phyloP scores from a whole-genome alignment of 108 stramenopile species.

The Skeletonema costatum region DNA sequence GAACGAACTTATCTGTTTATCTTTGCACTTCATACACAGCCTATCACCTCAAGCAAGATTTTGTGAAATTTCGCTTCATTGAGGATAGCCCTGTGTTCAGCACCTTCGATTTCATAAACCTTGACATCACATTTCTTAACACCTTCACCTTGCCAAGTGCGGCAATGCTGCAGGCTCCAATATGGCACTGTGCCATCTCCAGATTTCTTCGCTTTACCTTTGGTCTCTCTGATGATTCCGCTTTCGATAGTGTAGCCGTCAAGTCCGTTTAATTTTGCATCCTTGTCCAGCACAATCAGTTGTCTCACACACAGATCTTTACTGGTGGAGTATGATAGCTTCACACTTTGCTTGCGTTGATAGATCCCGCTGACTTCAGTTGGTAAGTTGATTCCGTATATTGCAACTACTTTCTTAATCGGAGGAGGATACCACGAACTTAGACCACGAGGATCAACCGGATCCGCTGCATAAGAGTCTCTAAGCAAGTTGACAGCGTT shows the following conservation, averaged over 20 bases:
- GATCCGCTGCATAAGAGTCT: constrained; percentile 21
- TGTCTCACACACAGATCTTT: constrained; percentile 11
- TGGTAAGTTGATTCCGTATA: constrained; percentile 66
- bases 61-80: constrained; percentile 52
- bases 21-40: not conserved
- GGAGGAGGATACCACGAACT: constrained; percentile 55
- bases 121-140: constrained; percentile 43
- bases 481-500: not conserved
- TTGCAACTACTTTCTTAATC: constrained; percentile 55
- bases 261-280: constrained; percentile 22
- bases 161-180: constrained; percentile 53
- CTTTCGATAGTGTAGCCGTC: constrained; percentile 24
- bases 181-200: constrained; percentile 67
- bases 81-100: constrained; percentile 50
- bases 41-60: constrained; percentile 34
- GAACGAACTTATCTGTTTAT: too few relatives aligned
- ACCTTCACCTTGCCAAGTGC: constrained; percentile 47
- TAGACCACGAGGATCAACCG: constrained; percentile 16
- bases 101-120: constrained; percentile 51
- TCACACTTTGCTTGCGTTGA: constrained; percentile 39
- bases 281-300: constrained; percentile 41
- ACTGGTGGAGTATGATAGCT: constrained; percentile 1
- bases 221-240: constrained; percentile 60
- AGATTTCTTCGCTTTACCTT: constrained; percentile 1
- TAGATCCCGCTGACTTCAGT: constrained; percentile 62